Evolutionary conservation across 306 rosid species (phyloP), one percentile per base, ranked within the genome.

Genomic region (Begonia loranthoides): DNA sequence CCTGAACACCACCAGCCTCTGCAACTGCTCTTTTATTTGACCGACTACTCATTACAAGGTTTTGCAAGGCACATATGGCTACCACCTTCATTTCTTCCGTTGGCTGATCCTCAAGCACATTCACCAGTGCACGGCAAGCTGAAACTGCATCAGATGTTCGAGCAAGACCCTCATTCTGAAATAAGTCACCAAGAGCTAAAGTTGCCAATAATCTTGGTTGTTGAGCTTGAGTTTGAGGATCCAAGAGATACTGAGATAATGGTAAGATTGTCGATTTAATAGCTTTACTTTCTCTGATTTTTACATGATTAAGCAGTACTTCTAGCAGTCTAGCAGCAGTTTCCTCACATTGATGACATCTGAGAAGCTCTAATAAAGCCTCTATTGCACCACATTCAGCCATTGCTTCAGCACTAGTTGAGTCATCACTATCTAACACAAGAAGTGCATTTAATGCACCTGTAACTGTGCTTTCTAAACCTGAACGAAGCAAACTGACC

Each of bases 381-480:
- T 92, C 99, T 74, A 92, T 76, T 60, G 99, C 99, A 66, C 99
- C 99, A 66, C 99, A 85, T 74, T 92, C 99, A n/a, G 99, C 89
- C 99, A 92, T 92, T 71, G 96, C 94, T 70, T 80, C 99, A 14
- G 96, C 96, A 36, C 94, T 79, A 33, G 82, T 81, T 56, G 93
- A 81, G 64, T 92, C 99, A 64, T 92, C 99, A 67, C 83, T 92
- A 66, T 92, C 96, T 73, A 92, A 69, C 63, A 92, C 99, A 45
- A 92, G 81, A 61, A 92, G 87, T 53, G 99, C 99, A 67, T 92
- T 92, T 72, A 92, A 76, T 22, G 99, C 96, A 65, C 99, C 99
- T 49, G 75, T 22, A 33, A 80, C 84, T 0, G 88, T 86, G 84
- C 75, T 50, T 76, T 92, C 99, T 45, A 80, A 78, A 50, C 99